Evolutionary conservation across 768 basidiomycete species (phyloP), one percentile per base, ranked within the genome.

Genomic region (Termitomyces sp.): DNA sequence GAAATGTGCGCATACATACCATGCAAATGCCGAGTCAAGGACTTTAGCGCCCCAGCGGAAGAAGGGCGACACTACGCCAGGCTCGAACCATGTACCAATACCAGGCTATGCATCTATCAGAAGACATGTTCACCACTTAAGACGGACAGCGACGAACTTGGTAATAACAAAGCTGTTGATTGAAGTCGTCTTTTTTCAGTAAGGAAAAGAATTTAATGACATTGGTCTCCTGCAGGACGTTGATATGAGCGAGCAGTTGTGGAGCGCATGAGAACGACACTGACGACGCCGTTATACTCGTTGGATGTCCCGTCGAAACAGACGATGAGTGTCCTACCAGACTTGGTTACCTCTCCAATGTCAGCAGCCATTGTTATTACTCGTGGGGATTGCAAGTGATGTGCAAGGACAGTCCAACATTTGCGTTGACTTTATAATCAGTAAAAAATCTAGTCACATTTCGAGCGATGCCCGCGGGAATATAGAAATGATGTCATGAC

Each of bases 21-120:
- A 90, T 22, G 90, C 91, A 58, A 90, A 70, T 0, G 87, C 90
- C 51, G 81, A 69, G 63, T 92, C 91, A 41, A 87, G 54, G 4
- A 85, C 64, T 64, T 82, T 83, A 6, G 87, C 89, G 0, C 72
- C 62, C 81, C 83, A 81, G 49, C 74, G 67, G 59, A 82, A 84
- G 7, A 85, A 1, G 0, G 88, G 86, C 0, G 81, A 79, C 22
- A 90, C 84, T n/a, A 82, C 77, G 0, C 88, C 86, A 0, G 88
- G 86, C 31, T 75, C 74, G 64, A 75, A 84, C 73, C 70, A 82
- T 0, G 80, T 81, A 24, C 81, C 81, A 31, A 81, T 64, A 18
- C 79, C 80, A 37, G 81, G 64, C 76, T 79, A 58, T 39, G 13
- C 9, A 49, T 31, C 18, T 22, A 41, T 39, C 24, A 52, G 22